Conservation (phyloP, 495 filamentous ascomycete species). For the Bombardia bombarda region DNA sequence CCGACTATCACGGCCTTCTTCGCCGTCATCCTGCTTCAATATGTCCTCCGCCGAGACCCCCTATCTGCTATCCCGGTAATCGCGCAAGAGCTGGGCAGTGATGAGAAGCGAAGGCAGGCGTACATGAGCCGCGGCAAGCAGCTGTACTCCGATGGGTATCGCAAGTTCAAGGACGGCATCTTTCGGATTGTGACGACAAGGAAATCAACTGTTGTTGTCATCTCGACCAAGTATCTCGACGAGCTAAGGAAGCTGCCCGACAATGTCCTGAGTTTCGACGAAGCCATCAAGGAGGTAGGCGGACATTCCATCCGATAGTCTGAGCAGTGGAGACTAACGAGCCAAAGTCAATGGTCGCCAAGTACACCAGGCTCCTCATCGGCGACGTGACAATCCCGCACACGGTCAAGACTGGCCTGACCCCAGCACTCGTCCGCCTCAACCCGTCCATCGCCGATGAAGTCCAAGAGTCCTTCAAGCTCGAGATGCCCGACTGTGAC, state of each 20-base stretch:
- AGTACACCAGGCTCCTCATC: conserved; percentile 17
- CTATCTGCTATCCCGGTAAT: conserved; percentile 19
- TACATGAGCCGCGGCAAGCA: conserved; percentile 17
- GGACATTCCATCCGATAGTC: too few relatives aligned
- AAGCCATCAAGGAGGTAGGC: conserved; percentile 20
- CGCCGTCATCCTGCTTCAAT: conserved; percentile 16
- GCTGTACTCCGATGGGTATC: conserved; percentile 27
- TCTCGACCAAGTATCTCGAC: conserved; percentile 23
- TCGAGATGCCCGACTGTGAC: conserved; percentile 21
- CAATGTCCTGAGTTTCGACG: conserved; percentile 26
- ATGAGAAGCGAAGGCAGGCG: conserved; percentile 25
- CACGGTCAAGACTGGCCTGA: conserved; percentile 20
- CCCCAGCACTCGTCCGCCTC: conserved; percentile 17
- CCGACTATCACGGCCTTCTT: conserved; percentile 15
- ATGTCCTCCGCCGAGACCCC: conserved; percentile 7
- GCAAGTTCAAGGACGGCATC: conserved; percentile 29
- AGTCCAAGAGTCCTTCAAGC: conserved; percentile 12
- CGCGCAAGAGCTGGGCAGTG: conserved; percentile 19
- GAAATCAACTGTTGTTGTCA: conserved; percentile 20
- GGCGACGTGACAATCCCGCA: conserved; percentile 11
- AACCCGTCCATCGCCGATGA: conserved; percentile 20
- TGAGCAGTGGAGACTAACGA: too few relatives aligned
- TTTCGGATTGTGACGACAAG: conserved; percentile 23
- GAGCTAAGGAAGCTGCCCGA: conserved; percentile 31
- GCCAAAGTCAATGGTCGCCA: conserved; percentile 16